Percentiles rank a stretch among this genome's conserved stretches.
These are phyloP conservation scores for Corylus americana DNA, from an alignment of 306 rosid species.

Conservation along the genomic window DNA sequence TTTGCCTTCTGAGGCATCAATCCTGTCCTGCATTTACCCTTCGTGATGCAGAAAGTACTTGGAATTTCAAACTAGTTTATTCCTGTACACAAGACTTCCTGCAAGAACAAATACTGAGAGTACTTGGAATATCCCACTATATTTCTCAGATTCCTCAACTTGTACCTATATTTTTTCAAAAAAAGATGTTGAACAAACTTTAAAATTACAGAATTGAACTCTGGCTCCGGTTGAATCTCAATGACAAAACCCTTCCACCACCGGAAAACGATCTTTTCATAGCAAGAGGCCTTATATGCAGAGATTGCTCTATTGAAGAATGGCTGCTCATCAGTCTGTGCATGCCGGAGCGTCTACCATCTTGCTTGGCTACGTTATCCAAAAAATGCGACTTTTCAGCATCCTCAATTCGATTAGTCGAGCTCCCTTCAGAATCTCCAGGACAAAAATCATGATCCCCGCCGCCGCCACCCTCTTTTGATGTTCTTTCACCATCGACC, in stretches of 20 bases:
- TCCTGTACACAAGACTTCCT: neutral
- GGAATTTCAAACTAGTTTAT: neutral
- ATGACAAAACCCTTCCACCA: conserved; percentile 37
- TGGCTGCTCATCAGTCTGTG: conserved; percentile 28
- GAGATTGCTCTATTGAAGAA: conserved; percentile 39
- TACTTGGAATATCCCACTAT: conserved; percentile 18
- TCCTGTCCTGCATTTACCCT: neutral
- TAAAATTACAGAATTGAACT: conserved; percentile 24
- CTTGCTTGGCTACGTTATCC: conserved; percentile 21
- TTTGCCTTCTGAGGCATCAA: neutral
- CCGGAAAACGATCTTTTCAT: conserved; percentile 63
- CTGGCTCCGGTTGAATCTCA: conserved; percentile 30
- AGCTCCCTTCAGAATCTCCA: neutral
- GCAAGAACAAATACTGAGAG: neutral
- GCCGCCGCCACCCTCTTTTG: conserved; percentile 28
- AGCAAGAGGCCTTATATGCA: conserved; percentile 51
- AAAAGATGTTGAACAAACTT: neutral
- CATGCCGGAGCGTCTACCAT: conserved; percentile 7
- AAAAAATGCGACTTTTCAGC: conserved; percentile 1
- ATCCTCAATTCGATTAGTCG: conserved; percentile 8
- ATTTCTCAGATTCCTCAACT: conserved; percentile 5
- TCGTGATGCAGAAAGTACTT: neutral
- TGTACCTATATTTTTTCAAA: neutral
- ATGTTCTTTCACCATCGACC: conserved; percentile 21
- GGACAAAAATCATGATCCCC: neutral